Percentiles rank a stretch among this genome's conserved stretches.
These are phyloP conservation scores for Exophiala phaeomuriformis DNA, from an alignment of 2,329 filamentous ascomycete species.

Conservation along the genomic window DNA sequence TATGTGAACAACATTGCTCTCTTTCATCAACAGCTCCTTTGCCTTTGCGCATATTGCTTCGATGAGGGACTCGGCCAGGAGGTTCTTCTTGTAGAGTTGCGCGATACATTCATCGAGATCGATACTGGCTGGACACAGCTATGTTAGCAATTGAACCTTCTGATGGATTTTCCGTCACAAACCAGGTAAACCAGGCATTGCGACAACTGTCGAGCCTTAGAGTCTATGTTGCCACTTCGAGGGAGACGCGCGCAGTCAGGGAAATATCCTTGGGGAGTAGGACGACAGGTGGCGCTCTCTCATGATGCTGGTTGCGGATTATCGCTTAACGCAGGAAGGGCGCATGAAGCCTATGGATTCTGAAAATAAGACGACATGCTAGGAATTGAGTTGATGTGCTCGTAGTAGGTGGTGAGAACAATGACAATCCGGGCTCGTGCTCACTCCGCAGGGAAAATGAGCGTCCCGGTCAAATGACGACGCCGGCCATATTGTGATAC, in stretches of 20 bases:
- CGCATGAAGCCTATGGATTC: background rate
- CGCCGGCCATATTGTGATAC: too few species aligned
- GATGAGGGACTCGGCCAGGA: slow-evolving; percentile 94
- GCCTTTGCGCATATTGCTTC: slow-evolving; percentile 99
- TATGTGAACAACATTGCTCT: slow-evolving; percentile 99
- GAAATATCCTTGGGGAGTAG: slow-evolving; percentile 6
- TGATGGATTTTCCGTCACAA: background rate
- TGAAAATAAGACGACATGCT: background rate
- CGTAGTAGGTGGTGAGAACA: background rate
- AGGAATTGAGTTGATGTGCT: background rate
- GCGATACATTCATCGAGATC: slow-evolving; percentile 98
- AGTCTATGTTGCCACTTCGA: background rate
- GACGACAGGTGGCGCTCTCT: slow-evolving; percentile 1
- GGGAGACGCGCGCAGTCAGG: background rate
- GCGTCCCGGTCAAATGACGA: background rate
- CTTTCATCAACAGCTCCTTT: slow-evolving; percentile 97
- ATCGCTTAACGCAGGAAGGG: background rate
- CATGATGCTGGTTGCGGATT: slow-evolving; percentile 7
- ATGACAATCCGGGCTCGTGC: background rate
- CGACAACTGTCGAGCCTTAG: background rate
- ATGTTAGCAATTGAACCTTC: background rate
- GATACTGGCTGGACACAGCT: slow-evolving; percentile 63
- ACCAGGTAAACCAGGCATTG: slow-evolving; percentile 26
- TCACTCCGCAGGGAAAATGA: background rate
- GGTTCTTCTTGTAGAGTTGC: slow-evolving; percentile 91